Base-by-base conservation (phyloP, 148 eudicot species). In the Limonium bicolor region DNA sequence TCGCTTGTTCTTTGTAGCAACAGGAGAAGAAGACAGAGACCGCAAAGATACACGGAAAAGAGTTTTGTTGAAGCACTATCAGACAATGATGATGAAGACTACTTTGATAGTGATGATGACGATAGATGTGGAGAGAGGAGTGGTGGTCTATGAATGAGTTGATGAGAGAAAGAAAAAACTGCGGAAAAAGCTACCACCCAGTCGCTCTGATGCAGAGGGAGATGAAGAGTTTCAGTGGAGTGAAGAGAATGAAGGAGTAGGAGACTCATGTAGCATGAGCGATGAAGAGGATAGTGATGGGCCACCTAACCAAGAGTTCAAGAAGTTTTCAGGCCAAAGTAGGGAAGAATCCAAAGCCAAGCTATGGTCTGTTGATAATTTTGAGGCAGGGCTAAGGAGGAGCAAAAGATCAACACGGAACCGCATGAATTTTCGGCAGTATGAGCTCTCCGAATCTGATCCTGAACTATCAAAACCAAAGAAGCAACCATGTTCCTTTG, bases 41-140 rank as follows among this genome's bases (percentile, higher is more conserved):
- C 88, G 33, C 80, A 70, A 45, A 60, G 99, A 24, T 90, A 90
- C 57, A 72, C 87, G 4, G 77, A 56, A 10, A 65, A 50, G 36
- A 93, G 78, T 13, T 90, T 61, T 65, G 73, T 80, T 10, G 87
- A 76, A 43, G 84, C 62, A 11, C 33, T 58, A 40, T 78, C 95
- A 16, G 95, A 84, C 15, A 62, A 74, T 28, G 93, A 80, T 21
- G 65, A 52, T 16, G 80, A 64, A n/a, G n/a, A n/a, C n/a, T n/a
- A n/a, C 37, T 59, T 51, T 51, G 85, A 84, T 29, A 77, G 80
- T 50, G 93, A 80, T 46, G 97, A 90, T 21, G 95, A 90, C 31
- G n/a, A 90, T 90, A 34, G 93, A 77, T 41, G 99, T n/a, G n/a
- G n/a, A n/a, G n/a, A n/a, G n/a, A n/a, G n/a, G 99, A 41, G 99